Base-by-base conservation (phyloP, 1,139 yeast genomes). In the Wickerhamomyces sp. region DNA sequence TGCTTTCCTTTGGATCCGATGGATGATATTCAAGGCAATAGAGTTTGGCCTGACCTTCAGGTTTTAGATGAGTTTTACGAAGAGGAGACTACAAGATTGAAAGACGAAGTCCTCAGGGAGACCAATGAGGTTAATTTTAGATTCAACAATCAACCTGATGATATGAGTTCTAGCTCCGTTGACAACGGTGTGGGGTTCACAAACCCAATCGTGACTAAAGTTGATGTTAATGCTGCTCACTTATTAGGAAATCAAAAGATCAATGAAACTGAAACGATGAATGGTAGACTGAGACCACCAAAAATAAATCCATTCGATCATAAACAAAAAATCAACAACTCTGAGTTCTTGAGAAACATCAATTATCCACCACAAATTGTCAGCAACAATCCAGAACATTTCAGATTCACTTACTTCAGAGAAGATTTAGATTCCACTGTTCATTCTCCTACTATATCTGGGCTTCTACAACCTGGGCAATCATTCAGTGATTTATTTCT, bases 381-480 rank as follows among this genome's bases (percentile, higher is more conserved):
- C 36, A 54, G 61, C 37, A 51, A 64, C 49, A 57, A 62, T 46
- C 59, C 70, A 33, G 75, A 68, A 31, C 76, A 72, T 37, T 68
- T 69, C 46, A 66, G 98, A 42, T 91, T 85, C 62, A 87, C 97
- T 0, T 91, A 89, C 54, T 91, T 91, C 58, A 69, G 97, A 45
- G 96, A 89, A 47, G 95, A 88, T 51, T 62, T 91, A 47, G 85
- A 82, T 15, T 77, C 87, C 13, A 91, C 98, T 0, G 77, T 91
- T 13, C 97, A 91, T 58, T 78, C 96, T 0, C 91, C 96, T 2
- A 80, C 84, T 4, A 78, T 91, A 23, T 80, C 95, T 12, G 97
- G 96, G 0, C 64, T 89, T 23, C 56, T 87, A 26, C 79, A 73
- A 45, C 75, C 75, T 9, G 74, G 69, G 5, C 72, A 68, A 36